Percentiles rank a stretch among this genome's conserved stretches.
Conservation (phyloP, 345 rosid species). For the Anastatica hierochuntica region DNA sequence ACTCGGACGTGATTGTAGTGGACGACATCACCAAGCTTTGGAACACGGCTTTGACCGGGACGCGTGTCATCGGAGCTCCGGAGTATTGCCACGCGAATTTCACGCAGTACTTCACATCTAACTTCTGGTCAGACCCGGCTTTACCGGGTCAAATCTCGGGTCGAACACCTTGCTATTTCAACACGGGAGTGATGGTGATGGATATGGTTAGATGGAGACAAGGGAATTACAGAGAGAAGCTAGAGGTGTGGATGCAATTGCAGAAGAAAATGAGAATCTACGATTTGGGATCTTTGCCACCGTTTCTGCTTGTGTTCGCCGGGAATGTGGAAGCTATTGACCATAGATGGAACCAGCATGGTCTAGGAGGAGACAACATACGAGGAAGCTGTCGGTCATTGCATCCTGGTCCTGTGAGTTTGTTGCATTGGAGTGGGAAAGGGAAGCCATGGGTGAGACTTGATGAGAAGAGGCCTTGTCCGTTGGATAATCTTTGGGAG, state of each 20-base stretch:
- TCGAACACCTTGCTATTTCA: slow-evolving; percentile 76
- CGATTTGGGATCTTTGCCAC: slow-evolving; percentile 90
- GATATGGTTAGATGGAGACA: slow-evolving; percentile 77
- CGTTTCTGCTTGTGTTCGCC: slow-evolving; percentile 74
- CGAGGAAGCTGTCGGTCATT: slow-evolving; percentile 72
- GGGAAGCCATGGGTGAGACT: slow-evolving; percentile 96
- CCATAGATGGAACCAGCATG: slow-evolving; percentile 96
- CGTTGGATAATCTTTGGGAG: slow-evolving; percentile 71
- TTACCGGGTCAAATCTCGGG: slow-evolving; percentile 46
- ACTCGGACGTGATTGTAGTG: slow-evolving; percentile 78
- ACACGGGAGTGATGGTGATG: slow-evolving; percentile 98
- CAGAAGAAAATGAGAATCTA: slow-evolving; percentile 72
- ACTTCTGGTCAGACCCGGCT: slow-evolving; percentile 77
- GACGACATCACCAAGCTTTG: slow-evolving; percentile 83
- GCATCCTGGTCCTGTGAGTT: slow-evolving; percentile 87
- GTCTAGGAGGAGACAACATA: slow-evolving; percentile 88
- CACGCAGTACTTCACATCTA: slow-evolving; percentile 68
- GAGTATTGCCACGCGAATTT: slow-evolving; percentile 94
- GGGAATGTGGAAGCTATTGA: slow-evolving; percentile 75
- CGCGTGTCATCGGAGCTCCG: slow-evolving; percentile 84
- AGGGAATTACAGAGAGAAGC: slow-evolving; percentile 55
- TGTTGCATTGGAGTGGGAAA: slow-evolving; percentile 98
- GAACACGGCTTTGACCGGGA: slow-evolving; percentile 45
- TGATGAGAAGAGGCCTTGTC: slow-evolving; percentile 62
- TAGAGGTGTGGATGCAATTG: slow-evolving; percentile 83